Base-by-base conservation (phyloP, 2,329 filamentous ascomycete species). In the Neonectria punicea region DNA sequence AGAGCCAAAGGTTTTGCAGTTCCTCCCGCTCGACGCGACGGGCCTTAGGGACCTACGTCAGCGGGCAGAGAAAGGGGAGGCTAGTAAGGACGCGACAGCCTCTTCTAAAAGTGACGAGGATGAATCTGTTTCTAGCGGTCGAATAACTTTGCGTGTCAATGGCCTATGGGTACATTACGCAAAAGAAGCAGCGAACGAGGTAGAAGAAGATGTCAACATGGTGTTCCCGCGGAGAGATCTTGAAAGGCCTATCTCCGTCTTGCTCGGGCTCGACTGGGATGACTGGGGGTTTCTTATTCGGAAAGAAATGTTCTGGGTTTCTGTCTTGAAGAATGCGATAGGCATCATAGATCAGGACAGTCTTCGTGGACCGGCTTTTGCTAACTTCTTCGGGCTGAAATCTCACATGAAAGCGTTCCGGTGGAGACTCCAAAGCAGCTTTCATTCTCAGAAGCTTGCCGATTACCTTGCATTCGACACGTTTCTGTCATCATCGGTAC, bases 291-390 rank as follows among this genome's bases (percentile, higher is more conserved):
- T 61, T 34, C 53, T 65, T 1, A 28, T 50, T 2, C 47, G 36
- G 51, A 61, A 57, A n/a, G 57, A 65, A 2, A 47, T 18, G 28
- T 53, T 65, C 53, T 65, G 62, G 62, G 16, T 44, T 2, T 53
- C 57, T 3, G 47, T 65, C 16, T 30, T 65, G 32, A 41, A 44
- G 22, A 39, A 47, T 5, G 50, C 62, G 9, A 57, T 34, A 1
- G 20, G 2, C 13, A 61, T 65, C 1, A 39, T 65, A n/a, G 16
- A 53, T 5, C 16, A 53, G 16, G 39, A 30, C 5, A 18, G 49
- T 18, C 18, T 65, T 16, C 14, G 28, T 16, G 41, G 16, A 20
- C 41, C 41, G 4, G 41, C 7, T 1, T 57, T 57, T 36, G 25
- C 16, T 6, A 36, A 43, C 9, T 13, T 25, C 2, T 13, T 53